Percentiles rank a stretch among this genome's conserved stretches.
Conservation (phyloP, 2,329 filamentous ascomycete species). For the Didymella glomerata region DNA sequence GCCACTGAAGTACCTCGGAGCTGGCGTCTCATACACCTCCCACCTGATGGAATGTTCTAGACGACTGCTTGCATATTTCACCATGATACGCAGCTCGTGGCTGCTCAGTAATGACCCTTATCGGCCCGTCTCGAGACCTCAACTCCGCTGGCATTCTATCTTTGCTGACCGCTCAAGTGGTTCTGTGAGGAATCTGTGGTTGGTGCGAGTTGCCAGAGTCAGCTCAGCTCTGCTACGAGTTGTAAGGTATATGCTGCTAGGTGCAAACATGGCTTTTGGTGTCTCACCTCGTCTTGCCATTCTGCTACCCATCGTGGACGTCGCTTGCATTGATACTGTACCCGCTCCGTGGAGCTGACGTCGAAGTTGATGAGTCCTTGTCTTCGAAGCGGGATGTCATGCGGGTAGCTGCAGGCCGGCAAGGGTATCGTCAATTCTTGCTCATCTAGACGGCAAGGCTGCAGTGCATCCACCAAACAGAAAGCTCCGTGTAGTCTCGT, state of each 20-base stretch:
- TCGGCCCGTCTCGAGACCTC: neutral
- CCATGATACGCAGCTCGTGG: neutral
- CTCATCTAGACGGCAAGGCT: neutral
- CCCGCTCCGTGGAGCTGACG: neutral
- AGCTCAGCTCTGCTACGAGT: too few relatives aligned
- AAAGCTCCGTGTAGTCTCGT: neutral
- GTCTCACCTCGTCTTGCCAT: neutral
- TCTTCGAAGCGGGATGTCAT: slow-evolving; percentile 27
- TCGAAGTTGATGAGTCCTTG: slow-evolving; percentile 25
- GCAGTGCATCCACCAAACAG: neutral
- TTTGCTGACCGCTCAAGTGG: neutral
- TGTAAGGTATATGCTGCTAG: neutral
- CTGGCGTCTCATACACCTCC: neutral
- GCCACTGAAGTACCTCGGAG: neutral
- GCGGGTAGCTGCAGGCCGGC: slow-evolving; percentile 23
- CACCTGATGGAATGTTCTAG: neutral
- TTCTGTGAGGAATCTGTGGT: neutral
- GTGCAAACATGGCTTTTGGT: neutral
- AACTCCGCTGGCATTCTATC: neutral
- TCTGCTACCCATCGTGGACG: neutral
- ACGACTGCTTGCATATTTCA: too few relatives aligned
- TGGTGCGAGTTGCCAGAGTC: neutral
- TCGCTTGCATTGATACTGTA: neutral
- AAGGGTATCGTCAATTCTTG: neutral
- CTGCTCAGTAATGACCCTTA: neutral